Evolutionary conservation across 768 basidiomycete species (phyloP).

Genomic region (Lepiota brunneoincarnata): DNA sequence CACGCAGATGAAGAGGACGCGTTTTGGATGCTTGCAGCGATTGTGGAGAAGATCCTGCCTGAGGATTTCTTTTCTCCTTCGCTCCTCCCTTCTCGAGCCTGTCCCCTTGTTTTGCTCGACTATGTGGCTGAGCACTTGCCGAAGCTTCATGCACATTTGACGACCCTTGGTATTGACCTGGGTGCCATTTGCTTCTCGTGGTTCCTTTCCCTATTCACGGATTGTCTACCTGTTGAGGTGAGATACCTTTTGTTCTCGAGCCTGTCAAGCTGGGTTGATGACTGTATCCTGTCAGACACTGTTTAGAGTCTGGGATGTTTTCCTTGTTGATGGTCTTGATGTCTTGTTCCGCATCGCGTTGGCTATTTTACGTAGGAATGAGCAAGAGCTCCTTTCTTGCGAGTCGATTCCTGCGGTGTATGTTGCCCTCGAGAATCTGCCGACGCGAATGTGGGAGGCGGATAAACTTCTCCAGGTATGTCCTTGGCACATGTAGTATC

Average conservation of each 20-base stretch:
- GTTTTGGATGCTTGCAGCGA: conserved; percentile 90
- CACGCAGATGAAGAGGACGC: conserved; percentile 96
- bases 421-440: conserved; percentile 83
- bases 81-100: conserved; percentile 89
- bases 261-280: not conserved
- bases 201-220: conserved; percentile 96
- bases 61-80: conserved; percentile 93
- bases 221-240: conserved; percentile 94
- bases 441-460: conserved; percentile 91
- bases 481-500: conserved; percentile 5
- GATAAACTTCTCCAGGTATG: conserved; percentile 86
- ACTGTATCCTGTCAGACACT: conserved; percentile 57
- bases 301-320: conserved; percentile 95
- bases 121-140: conserved; percentile 79
- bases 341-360: conserved; percentile 90
- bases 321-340: conserved; percentile 90
- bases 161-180: conserved; percentile 82
- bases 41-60: conserved; percentile 87
- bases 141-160: conserved; percentile 72
- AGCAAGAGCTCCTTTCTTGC: conserved; percentile 79
- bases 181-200: conserved; percentile 97
- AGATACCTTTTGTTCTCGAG: conserved; percentile 15
- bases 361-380: conserved; percentile 80
- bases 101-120: conserved; percentile 87
- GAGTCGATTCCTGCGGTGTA: conserved; percentile 89